Evolutionary conservation across 2,329 filamentous ascomycete species (phyloP).

Genomic region (Elsinoe arachidis): DNA sequence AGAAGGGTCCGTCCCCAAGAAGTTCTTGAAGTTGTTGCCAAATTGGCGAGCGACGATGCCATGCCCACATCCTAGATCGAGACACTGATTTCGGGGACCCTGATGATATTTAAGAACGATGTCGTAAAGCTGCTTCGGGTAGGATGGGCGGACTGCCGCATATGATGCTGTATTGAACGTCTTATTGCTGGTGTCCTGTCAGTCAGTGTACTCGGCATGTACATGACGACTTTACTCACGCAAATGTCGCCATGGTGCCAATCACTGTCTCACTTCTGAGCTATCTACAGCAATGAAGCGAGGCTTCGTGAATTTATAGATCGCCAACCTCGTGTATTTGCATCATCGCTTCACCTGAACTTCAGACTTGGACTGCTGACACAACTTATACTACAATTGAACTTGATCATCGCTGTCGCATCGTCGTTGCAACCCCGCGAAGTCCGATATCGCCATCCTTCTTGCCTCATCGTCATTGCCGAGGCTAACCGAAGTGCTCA

Average conservation of each 20-base stretch:
- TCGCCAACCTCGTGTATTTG: too few species aligned
- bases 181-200: slow-evolving; percentile 37
- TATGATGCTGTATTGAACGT: slow-evolving; percentile 51
- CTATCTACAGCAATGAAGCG: neutral
- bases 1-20: slow-evolving; percentile 51
- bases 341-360: too few species aligned
- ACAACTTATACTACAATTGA: neutral
- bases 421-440: neutral
- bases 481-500: neutral
- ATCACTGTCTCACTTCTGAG: neutral
- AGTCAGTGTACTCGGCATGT: slow-evolving; percentile 1
- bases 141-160: slow-evolving; percentile 51
- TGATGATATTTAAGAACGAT: slow-evolving; percentile 48
- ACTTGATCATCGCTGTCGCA: neutral
- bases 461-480: slow-evolving; percentile 1
- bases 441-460: slow-evolving; percentile 5
- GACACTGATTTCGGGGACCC: slow-evolving; percentile 28
- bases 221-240: slow-evolving; percentile 29
- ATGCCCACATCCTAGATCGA: slow-evolving; percentile 59
- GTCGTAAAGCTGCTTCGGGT: slow-evolving; percentile 47
- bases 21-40: slow-evolving; percentile 42
- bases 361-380: too few species aligned
- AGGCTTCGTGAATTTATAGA: too few species aligned
- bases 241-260: slow-evolving; percentile 40
- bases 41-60: slow-evolving; percentile 50